Evolutionary conservation across 2,329 filamentous ascomycete species (phyloP), one percentile per base, ranked within the genome.

Genomic region (Colletotrichum sp.): DNA sequence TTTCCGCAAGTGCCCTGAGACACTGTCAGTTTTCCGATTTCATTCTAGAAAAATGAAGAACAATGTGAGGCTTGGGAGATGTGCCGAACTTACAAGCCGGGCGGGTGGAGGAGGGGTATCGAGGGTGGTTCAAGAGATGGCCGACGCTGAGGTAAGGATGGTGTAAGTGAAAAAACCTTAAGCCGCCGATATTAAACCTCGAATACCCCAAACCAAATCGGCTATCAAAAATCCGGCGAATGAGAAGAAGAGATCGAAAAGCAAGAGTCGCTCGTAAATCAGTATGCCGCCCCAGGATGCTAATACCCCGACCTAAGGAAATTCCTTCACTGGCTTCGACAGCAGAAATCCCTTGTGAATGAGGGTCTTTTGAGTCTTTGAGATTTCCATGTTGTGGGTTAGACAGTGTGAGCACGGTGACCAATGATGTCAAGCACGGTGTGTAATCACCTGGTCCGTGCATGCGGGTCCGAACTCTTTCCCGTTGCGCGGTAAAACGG

Each of bases 161-260:
- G 67, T 73, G 71, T 73, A 73, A 73, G 68, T 71, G 55, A 66
- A 71, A 47, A 71, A 73, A 66, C 55, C 71, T 63, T 71, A 31
- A 55, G 47, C 24, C 66, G 33, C 62, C 55, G 16, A 47, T 43
- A 36, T 71, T 47, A 15, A 47, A n/a, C 29, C 55, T 57, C 29
- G 7, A n/a, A 57, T 27, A 38, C 18, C 47, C 29, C 6, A 43
- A 27, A 36, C 57, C 66, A 36, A 66, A 24, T 54, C 55, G 43
- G 33, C 43, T 66, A 57, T 62, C 36, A 18, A 66, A 43, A 6
- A 21, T 18, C 21, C 12, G 18, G 24, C 47, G 29, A 68, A 62
- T 27, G 21, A 38, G 18, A 59, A 21, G 5, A 34, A 34, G 11
- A 33, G 3, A 18, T 15, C 15, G 29, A 34, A 59, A 33, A 59